Conservation (phyloP, 805 yeast species). For the Schizosaccharomyces octosporus region DNA sequence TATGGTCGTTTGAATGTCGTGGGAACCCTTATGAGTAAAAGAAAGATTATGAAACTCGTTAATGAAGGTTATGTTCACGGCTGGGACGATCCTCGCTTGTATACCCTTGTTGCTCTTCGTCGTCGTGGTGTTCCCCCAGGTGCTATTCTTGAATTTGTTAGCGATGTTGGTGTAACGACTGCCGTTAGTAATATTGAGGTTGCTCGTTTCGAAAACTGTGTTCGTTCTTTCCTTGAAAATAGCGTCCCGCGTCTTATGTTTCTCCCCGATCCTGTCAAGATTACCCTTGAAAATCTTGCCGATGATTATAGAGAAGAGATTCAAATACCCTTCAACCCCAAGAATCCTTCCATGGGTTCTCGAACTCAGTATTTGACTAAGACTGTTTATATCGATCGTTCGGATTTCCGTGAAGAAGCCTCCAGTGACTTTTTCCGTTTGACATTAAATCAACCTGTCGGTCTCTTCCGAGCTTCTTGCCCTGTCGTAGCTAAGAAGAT, state of each 20-base stretch:
- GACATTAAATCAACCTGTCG: constrained; percentile 86
- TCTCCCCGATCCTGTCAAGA: constrained; percentile 63
- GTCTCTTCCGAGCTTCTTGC: constrained; percentile 73
- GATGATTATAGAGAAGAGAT: constrained; percentile 49
- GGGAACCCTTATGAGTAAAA: constrained; percentile 81
- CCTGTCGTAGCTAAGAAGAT: constrained; percentile 47
- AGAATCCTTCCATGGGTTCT: constrained; percentile 49
- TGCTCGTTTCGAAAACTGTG: constrained; percentile 66
- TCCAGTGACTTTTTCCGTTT: constrained; percentile 65
- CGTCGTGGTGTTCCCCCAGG: constrained; percentile 99
- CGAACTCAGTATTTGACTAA: constrained; percentile 56
- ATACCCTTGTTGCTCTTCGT: constrained; percentile 68
- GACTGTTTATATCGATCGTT: constrained; percentile 58
- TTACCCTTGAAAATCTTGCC: constrained; percentile 56
- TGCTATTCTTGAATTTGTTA: constrained; percentile 75
- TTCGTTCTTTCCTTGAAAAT: constrained; percentile 67
- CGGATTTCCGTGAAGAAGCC: constrained; percentile 54
- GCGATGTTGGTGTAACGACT: constrained; percentile 91
- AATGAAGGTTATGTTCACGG: constrained; percentile 62
- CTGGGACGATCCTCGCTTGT: constrained; percentile 96
- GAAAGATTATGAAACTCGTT: constrained; percentile 85
- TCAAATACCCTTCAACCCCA: constrained; percentile 76
- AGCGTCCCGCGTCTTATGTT: constrained; percentile 89
- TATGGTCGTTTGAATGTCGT: constrained; percentile 88
- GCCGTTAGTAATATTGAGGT: constrained; percentile 77